These are phyloP conservation scores for Didymosphaeria variabile DNA, from an alignment of 2,329 filamentous ascomycete species.

Conservation along the genomic window DNA sequence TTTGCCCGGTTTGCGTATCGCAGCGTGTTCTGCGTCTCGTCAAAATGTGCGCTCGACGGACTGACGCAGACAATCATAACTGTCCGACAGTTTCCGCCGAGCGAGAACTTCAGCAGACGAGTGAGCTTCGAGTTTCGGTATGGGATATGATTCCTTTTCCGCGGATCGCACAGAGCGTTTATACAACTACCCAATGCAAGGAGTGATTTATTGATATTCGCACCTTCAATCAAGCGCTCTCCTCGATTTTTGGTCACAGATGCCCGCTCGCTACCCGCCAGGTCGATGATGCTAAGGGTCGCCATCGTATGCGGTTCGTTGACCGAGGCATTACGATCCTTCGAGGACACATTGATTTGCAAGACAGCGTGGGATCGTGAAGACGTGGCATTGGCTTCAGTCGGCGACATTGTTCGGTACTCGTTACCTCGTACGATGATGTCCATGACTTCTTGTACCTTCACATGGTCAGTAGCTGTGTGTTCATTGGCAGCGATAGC, in stretches of 20 bases:
- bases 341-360: constrained; percentile 95
- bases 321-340: constrained; percentile 89
- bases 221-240: constrained; percentile 88
- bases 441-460: constrained; percentile 91
- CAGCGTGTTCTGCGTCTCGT: constrained; percentile 97
- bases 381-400: constrained; percentile 95
- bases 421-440: constrained; percentile 97
- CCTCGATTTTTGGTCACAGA: constrained; percentile 97
- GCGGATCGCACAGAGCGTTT: constrained; percentile 93
- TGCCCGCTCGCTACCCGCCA: constrained; percentile 94
- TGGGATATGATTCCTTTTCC: constrained; percentile 91
- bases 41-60: constrained; percentile 94
- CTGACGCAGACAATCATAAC: constrained; percentile 99
- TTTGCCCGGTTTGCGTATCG: constrained; percentile 98
- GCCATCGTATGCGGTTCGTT: constrained; percentile 98
- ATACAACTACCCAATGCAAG: constrained; percentile 96
- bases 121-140: constrained; percentile 99
- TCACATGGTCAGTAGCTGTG: constrained; percentile 29
- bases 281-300: constrained; percentile 95
- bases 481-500: constrained; percentile 16
- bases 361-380: constrained; percentile 96
- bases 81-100: constrained; percentile 97
- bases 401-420: constrained; percentile 93
- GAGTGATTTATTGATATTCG: constrained; percentile 99
- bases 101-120: constrained; percentile 91